These are phyloP conservation scores for Phaeophleospora eucalypticola DNA, from an alignment of 2,329 filamentous ascomycete species.

Conservation along the genomic window DNA sequence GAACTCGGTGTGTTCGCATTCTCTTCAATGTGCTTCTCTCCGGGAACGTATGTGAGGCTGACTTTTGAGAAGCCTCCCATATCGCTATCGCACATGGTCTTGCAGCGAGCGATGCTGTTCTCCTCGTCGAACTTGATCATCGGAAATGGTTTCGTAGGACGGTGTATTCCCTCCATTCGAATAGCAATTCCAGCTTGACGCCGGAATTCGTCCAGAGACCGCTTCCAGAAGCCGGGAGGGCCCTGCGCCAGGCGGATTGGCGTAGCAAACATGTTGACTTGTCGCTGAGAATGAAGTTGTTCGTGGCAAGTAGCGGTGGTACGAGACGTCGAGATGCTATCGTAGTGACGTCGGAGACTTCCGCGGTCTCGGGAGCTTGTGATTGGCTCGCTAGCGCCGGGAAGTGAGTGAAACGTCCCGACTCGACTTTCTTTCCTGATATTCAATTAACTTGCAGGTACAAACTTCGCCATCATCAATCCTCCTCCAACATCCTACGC, in stretches of 20 bases:
- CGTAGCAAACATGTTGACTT: slow-evolving; percentile 17
- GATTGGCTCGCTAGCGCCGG: not conserved
- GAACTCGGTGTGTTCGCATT: slow-evolving; percentile 8
- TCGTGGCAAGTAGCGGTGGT: too few relatives aligned
- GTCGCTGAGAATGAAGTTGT: not conserved
- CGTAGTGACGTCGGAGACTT: not conserved
- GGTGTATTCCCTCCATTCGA: slow-evolving; percentile 65
- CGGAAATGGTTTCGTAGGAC: slow-evolving; percentile 58
- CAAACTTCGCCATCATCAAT: not conserved
- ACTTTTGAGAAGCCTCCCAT: slow-evolving; percentile 82
- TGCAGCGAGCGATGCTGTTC: slow-evolving; percentile 48
- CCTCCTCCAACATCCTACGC: not conserved
- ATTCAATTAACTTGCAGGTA: too few relatives aligned
- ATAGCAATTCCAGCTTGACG: slow-evolving; percentile 57
- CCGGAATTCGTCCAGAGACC: slow-evolving; percentile 57
- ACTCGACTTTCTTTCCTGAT: too few relatives aligned
- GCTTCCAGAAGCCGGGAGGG: slow-evolving; percentile 51
- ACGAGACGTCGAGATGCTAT: too few relatives aligned
- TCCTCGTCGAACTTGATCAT: slow-evolving; percentile 60
- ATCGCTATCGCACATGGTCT: slow-evolving; percentile 78
- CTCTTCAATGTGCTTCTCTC: slow-evolving; percentile 16
- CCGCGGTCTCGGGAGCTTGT: not conserved
- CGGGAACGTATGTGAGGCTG: slow-evolving; percentile 58
- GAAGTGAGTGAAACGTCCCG: too few relatives aligned
- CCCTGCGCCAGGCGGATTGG: slow-evolving; percentile 18